phyloP scores from a whole-genome alignment of 805 yeast genomes.

The Myxozyma vanderwaltii region DNA sequence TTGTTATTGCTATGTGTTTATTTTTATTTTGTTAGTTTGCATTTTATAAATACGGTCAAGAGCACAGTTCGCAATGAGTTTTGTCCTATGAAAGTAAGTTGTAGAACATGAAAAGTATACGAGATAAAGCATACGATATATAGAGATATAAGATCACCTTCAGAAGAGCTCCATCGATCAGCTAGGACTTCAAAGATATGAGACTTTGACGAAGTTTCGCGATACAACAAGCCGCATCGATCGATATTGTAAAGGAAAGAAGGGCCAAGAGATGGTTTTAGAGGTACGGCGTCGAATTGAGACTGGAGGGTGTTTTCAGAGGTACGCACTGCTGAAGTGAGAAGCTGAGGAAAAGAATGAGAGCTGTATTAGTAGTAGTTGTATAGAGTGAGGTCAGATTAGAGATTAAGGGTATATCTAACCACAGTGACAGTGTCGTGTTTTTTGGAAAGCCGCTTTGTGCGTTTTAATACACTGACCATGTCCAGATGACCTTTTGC shows the following conservation, averaged over 20 bases:
- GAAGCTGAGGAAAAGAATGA: background rate
- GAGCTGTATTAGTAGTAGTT: background rate
- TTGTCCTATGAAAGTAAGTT: background rate
- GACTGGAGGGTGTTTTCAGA: slow-evolving; percentile 10
- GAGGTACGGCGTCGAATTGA: slow-evolving; percentile 13
- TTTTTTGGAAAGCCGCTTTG: background rate
- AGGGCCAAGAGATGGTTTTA: slow-evolving; percentile 26
- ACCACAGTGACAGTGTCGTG: slow-evolving; percentile 6
- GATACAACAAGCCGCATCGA: slow-evolving; percentile 15
- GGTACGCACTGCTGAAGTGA: slow-evolving; percentile 10
- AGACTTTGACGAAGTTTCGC: background rate
- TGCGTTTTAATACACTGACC: background rate
- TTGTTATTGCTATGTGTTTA: too few relatives aligned
- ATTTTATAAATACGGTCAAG: background rate
- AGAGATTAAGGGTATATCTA: background rate
- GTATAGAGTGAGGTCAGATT: background rate
- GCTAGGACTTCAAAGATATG: slow-evolving; percentile 22
- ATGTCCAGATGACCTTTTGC: slow-evolving; percentile 14
- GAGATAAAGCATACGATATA: background rate
- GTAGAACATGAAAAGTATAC: background rate
- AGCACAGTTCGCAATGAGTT: background rate
- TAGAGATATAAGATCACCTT: slow-evolving; percentile 10
- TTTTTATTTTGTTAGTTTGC: background rate
- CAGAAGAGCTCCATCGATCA: slow-evolving; percentile 15
- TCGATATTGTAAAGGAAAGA: slow-evolving; percentile 15